These are phyloP conservation scores for Pleurostoma richardsiae DNA, from an alignment of 2,329 filamentous ascomycete genomes.

Conservation along the genomic window DNA sequence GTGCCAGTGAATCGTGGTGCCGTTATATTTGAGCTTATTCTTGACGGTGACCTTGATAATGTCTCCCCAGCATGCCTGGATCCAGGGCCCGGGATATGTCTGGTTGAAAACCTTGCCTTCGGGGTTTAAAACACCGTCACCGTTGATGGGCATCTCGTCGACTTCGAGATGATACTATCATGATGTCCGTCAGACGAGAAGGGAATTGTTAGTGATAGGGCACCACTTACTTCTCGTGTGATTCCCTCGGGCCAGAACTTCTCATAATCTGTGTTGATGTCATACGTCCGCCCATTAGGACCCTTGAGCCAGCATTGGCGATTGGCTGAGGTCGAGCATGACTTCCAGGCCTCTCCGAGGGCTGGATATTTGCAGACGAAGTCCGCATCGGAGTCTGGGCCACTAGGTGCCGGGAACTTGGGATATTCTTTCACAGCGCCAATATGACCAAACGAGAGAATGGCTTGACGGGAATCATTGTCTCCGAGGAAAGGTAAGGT, in stretches of 20 bases:
- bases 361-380: constrained; percentile 3
- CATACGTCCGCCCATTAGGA: constrained; percentile 2
- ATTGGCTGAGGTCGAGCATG: constrained; percentile 3
- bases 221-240: no score
- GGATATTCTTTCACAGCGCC: no score
- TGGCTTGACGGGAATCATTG: no score
- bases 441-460: no score
- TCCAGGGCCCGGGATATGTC: constrained; percentile 54
- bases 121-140: constrained; percentile 2
- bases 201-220: no score
- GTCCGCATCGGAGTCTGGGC: not conserved
- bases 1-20: constrained; percentile 63
- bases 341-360: constrained; percentile 1
- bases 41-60: constrained; percentile 56
- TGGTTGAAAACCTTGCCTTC: constrained; percentile 37
- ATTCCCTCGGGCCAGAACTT: not conserved
- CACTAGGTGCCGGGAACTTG: no score
- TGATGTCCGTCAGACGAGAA: not conserved
- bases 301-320: constrained; percentile 4
- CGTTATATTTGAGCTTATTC: constrained; percentile 52
- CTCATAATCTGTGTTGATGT: constrained; percentile 5
- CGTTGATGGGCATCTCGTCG: constrained; percentile 3
- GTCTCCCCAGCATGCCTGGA: constrained; percentile 58
- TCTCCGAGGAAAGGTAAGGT: no score
- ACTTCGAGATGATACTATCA: constrained; percentile 2